Evolutionary conservation across 2,329 filamentous ascomycete genomes (phyloP), one percentile per base, ranked within the genome.

Genomic region (Myrmaecium sp.): DNA sequence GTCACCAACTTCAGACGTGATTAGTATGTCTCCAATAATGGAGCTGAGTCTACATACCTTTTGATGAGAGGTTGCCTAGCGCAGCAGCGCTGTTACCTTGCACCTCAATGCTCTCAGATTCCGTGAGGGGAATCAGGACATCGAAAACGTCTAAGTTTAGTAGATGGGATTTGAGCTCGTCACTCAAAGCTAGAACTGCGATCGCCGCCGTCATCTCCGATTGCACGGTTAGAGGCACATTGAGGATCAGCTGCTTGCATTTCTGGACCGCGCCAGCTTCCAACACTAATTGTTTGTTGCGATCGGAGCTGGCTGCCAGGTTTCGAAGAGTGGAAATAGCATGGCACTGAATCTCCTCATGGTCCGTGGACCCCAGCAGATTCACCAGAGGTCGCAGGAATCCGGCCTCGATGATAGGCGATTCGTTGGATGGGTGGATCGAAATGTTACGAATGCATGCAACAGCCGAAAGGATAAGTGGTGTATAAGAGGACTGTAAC

Each of bases 141-240:
- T 94, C 89, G 45, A 95, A 95, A 1, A 98, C 86, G 13, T 86
- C 89, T 2, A 95, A 66, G 33, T 81, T 84, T 29, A 98, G 60
- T 8, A 98, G 66, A 46, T 92, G 80, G 4, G 79, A 72, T 57
- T 98, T 98, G 31, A 98, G 66, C 36, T 98, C 89, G 43, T 98
- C 89, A 41, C 86, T 94, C 27, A 98, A 60, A 11, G 89, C 89
- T 36, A 98, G 65, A 9, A 98, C 89, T 19, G 89, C 89, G 52
- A 98, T 94, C 1, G 89, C 89, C n/a, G 89, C 89, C 4, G 89
- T 98, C 89, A 98, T 98, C 53, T 98, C 89, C 2, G 84, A 94
- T 50, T 98, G 89, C 3, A 98, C 89, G 20, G 80, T 86, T 25
- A 95, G 66, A 0, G 89, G 83, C 3, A 95, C 89, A 30, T 91